A percentile compares a stretch with the other conserved stretches of the same genome.
Evolutionary conservation across 306 rosid species (phyloP).

Genomic region (Crataegus laevigata): DNA sequence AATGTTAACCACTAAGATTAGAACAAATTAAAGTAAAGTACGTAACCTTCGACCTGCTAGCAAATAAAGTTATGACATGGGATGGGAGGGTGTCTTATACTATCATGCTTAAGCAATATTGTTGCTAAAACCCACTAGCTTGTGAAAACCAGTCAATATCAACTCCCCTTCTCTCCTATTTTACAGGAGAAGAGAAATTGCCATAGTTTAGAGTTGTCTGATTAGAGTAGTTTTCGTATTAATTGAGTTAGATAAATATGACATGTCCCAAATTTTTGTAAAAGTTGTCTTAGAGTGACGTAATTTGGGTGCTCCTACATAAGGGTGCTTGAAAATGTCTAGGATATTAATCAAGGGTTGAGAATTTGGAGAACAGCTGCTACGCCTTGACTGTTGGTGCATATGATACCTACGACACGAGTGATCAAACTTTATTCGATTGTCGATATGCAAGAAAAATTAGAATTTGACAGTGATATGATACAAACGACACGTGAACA

Average conservation of each 20-base stretch:
- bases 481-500: too few relatives aligned
- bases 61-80: too few relatives aligned
- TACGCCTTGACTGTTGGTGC: not conserved
- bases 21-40: not conserved
- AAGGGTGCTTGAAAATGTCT: not conserved
- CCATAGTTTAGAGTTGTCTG: too few relatives aligned
- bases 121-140: not conserved
- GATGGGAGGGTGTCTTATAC: too few relatives aligned
- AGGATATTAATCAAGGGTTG: not conserved
- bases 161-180: too few relatives aligned
- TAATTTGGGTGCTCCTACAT: too few relatives aligned
- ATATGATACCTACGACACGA: too few relatives aligned
- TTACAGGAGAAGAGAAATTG: not conserved
- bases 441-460: too few relatives aligned
- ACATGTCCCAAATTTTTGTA: not conserved
- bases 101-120: too few relatives aligned
- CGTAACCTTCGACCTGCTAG: not conserved
- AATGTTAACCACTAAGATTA: not conserved
- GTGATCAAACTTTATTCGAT: not conserved
- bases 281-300: not conserved
- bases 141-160: not conserved
- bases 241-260: not conserved
- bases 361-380: not conserved
- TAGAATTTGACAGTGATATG: not conserved
- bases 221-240: too few relatives aligned